phyloP scores from a whole-genome alignment of 176 grass and related monocot species.

The Oryza officinalis region DNA sequence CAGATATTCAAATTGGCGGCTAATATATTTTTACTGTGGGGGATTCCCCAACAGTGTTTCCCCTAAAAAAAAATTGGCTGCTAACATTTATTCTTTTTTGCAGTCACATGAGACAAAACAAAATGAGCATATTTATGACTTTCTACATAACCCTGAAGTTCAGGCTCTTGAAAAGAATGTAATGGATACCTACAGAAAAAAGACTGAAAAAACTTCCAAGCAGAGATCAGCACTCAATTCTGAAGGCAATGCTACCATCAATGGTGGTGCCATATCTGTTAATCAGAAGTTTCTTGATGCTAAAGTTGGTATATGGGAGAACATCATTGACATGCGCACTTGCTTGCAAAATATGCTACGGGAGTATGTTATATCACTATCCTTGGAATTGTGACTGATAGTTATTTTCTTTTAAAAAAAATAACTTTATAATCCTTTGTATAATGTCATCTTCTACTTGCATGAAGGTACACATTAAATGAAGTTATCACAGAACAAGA shows the following conservation, averaged over 20 bases:
- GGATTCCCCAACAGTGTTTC: no score
- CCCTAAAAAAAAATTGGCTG: neutral
- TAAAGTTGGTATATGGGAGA: conserved; percentile 61
- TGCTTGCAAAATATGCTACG: conserved; percentile 66
- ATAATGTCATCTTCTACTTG: conserved; percentile 31
- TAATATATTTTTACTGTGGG: neutral
- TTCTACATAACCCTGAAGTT: conserved; percentile 40
- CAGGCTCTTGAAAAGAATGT: conserved; percentile 26
- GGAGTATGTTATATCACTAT: conserved; percentile 57
- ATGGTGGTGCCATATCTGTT: conserved; percentile 11
- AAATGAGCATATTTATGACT: conserved; percentile 51
- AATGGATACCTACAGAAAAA: neutral
- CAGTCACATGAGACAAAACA: conserved; percentile 48
- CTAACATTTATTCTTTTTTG: conserved; percentile 36
- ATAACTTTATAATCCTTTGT: conserved; percentile 25
- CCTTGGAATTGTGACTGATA: conserved; percentile 16
- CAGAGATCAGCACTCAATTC: conserved; percentile 17
- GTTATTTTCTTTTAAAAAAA: neutral
- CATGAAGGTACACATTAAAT: conserved; percentile 66
- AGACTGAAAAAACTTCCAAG: conserved; percentile 28
- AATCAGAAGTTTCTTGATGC: conserved; percentile 40
- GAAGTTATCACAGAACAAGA: conserved; percentile 52
- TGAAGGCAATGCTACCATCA: conserved; percentile 19
- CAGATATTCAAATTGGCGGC: conserved; percentile 17
- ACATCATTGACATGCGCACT: conserved; percentile 79